Percentiles rank a stretch among this genome's conserved stretches.
These are phyloP conservation scores for Orbilia ellipsospora DNA, from an alignment of 2,329 filamentous ascomycete species.

Conservation along the genomic window DNA sequence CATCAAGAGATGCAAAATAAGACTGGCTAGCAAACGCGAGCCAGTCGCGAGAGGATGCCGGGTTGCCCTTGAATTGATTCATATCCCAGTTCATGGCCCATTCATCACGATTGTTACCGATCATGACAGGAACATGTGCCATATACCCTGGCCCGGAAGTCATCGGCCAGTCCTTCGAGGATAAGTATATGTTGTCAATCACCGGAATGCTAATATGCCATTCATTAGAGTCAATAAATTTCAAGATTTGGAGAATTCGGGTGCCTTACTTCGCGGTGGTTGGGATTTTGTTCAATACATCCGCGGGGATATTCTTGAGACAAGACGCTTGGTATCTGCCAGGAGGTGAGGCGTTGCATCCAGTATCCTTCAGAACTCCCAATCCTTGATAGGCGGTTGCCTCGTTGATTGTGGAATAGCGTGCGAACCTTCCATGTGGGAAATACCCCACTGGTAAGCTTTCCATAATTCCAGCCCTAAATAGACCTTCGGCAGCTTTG, in stretches of 20 bases:
- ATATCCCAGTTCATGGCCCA: neutral
- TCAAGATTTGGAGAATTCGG: neutral
- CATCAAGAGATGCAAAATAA: neutral
- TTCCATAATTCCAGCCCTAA: conserved; percentile 23
- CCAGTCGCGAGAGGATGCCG: conserved; percentile 56
- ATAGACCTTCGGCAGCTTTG: conserved; percentile 14
- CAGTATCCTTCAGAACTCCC: conserved; percentile 3
- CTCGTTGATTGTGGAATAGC: conserved; percentile 21
- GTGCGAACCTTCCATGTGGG: conserved; percentile 5
- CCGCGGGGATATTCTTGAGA: conserved; percentile 10
- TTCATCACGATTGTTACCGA: conserved; percentile 63
- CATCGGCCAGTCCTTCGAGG: conserved; percentile 57
- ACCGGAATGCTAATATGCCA: conserved; percentile 55
- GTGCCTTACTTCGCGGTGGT: conserved; percentile 13
- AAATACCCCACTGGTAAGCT: conserved; percentile 26
- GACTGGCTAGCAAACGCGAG: conserved; percentile 51
- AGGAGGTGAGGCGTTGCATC: conserved; percentile 15
- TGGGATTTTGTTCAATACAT: conserved; percentile 3
- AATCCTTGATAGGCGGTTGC: conserved; percentile 4
- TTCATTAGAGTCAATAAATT: neutral
- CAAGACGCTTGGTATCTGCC: conserved; percentile 8
- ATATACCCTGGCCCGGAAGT: conserved; percentile 58
- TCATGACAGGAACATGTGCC: conserved; percentile 61
- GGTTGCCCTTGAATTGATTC: neutral
- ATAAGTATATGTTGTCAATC: conserved; percentile 60